Base-by-base conservation (phyloP, 2,329 filamentous ascomycete genomes). In the Septoria linicola region DNA sequence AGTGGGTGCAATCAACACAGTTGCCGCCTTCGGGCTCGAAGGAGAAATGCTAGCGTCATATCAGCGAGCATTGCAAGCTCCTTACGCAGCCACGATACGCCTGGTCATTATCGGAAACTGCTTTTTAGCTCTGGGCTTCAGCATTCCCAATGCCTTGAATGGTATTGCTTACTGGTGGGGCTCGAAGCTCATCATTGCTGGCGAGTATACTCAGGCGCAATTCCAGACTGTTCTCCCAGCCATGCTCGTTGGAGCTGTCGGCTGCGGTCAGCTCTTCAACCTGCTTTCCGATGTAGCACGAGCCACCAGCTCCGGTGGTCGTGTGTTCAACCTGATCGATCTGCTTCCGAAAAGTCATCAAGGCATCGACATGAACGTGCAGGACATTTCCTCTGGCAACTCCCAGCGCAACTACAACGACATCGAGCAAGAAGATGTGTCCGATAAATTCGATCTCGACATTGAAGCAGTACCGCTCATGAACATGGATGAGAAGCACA, bases 91-190 rank as follows among this genome's bases (percentile, higher is more conserved):
- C 11, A 42, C 40, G 17, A 27, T 42, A 4, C 40, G 40, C 2
- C 40, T 42, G 23, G 40, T 42, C 2, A 31, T 42, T 5, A 31
- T 42, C 14, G 40, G 40, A n/a, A 61, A 54, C 20, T 48, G 50
- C 17, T 58, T 53, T 73, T 75, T 84, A 6, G 80, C 83, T 2
- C 72, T 84, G 32, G 76, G 81, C 11, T 80, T 82, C 64, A 79
- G 76, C 57, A 42, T 42, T 3, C 40, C 40, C 14, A 85, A 84
- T 61, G 75, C 87, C 43, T 80, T 89, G 20, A 88, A 89, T 62
- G 84, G 85, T 0, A 78, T 91, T 47, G 84, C 85, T 0, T 90
- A 89, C 68, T 91, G 86, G 85, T 91, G 87, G 85, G 87, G 87
- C 2, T 78, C 85, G 0, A 85, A 81, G 60, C 80, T 83, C 57